Evolutionary conservation across 2,329 filamentous ascomycete species (phyloP), one percentile per base, ranked within the genome.

Genomic region (Cordyceps javanica): DNA sequence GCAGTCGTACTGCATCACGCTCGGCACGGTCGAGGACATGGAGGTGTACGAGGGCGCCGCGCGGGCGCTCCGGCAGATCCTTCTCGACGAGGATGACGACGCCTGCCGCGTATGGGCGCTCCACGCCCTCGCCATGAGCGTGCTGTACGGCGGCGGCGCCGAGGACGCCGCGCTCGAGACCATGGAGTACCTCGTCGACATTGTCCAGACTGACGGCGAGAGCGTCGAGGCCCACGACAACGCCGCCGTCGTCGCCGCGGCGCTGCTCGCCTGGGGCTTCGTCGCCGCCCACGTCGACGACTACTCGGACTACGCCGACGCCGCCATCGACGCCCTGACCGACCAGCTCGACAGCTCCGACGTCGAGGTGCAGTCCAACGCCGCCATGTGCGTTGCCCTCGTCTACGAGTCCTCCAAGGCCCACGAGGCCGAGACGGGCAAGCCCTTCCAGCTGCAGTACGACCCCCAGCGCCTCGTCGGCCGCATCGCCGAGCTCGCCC

Each of bases 311-410:
- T 79, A 85, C 60, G 90, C 87, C 32, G 86, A 90, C 62, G 74
- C 83, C 28, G 87, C 89, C 16, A 82, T 94, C 65, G 88, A 94
- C 55, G 86, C 87, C 2, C 91, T 96, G 64, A 85, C 90, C 42
- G 91, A 96, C 49, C 91, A 96, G 71, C 86, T 96, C 19, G 86
- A 92, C 60, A 91, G 88, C 68, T 79, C 79, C 32, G 86, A 91
- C 59, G 76, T 85, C 1, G 76, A 81, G 9, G 89, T 96, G 1
- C 90, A 94, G 66, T 84, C 90, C 46, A 84, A 87, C 3, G 88
- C 90, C 0, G 90, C 88, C 3, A 83, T 88, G 66, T 90, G 90
- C 69, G 91, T 96, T 59, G 91, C 91, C 0, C 77, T 95, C 10
- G 77, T 96, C 11, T 93, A 90, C 65, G 91, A 96, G 70, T 88